Conservation (phyloP, 2,329 filamentous ascomycete species). For the Chaetomium strumarium region DNA sequence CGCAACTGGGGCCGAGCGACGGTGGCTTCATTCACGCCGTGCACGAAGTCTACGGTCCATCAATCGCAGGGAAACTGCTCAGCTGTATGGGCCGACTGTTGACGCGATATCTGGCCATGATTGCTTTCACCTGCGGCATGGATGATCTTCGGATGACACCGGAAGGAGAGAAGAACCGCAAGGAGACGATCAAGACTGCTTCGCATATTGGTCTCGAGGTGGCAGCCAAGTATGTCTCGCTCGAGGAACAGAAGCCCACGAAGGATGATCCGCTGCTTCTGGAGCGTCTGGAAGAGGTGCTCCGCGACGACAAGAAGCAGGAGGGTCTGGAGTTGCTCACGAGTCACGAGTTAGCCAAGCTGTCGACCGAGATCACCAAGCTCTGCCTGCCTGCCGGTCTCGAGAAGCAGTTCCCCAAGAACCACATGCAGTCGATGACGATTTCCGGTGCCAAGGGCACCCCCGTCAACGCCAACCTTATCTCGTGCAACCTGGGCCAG, state of each 20-base stretch:
- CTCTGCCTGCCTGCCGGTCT: slow-evolving; percentile 76
- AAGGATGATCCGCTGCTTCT: slow-evolving; percentile 65
- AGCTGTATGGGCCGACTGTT: slow-evolving; percentile 84
- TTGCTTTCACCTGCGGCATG: slow-evolving; percentile 94
- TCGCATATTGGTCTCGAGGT: slow-evolving; percentile 68
- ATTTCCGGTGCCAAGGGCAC: slow-evolving; percentile 92
- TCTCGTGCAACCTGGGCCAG: slow-evolving; percentile 95
- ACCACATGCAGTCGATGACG: slow-evolving; percentile 99
- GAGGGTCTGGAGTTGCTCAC: slow-evolving; percentile 83
- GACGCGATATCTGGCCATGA: slow-evolving; percentile 85
- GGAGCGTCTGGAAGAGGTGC: slow-evolving; percentile 76
- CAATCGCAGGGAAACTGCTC: slow-evolving; percentile 77
- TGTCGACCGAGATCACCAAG: slow-evolving; percentile 74
- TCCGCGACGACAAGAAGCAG: slow-evolving; percentile 88
- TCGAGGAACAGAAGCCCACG: slow-evolving; percentile 59
- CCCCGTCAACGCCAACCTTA: slow-evolving; percentile 90
- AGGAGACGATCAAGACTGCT: slow-evolving; percentile 62
- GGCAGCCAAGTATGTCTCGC: slow-evolving; percentile 80
- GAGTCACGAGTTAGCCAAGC: slow-evolving; percentile 60
- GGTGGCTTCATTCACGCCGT: slow-evolving; percentile 88
- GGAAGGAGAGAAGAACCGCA: slow-evolving; percentile 67
- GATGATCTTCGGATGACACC: slow-evolving; percentile 85
- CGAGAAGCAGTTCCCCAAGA: slow-evolving; percentile 87
- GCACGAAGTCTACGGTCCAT: slow-evolving; percentile 88
- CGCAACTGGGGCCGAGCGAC: slow-evolving; percentile 80